phyloP scores from a whole-genome alignment of 2,329 filamentous ascomycete genomes.

The Zymoseptoria tritici region DNA sequence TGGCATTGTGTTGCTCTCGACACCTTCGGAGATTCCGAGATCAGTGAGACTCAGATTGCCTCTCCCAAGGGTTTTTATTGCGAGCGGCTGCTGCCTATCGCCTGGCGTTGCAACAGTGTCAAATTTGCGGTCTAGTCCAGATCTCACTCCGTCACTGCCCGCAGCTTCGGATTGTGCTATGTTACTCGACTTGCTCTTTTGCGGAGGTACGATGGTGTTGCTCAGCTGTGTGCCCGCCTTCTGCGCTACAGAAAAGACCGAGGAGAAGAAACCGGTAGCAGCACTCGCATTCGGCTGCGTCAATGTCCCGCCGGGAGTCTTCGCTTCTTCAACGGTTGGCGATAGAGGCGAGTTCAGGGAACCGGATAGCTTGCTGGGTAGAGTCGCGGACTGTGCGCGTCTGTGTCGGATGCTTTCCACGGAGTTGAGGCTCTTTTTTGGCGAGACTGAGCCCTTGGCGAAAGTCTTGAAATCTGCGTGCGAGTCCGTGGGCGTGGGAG shows the following conservation, averaged over 20 bases:
- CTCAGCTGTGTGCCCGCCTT: slow-evolving; percentile 74
- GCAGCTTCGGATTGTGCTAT: slow-evolving; percentile 15
- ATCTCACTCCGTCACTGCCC: slow-evolving; percentile 38
- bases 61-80: slow-evolving; percentile 79
- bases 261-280: slow-evolving; percentile 74
- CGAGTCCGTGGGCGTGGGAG: slow-evolving; percentile 52
- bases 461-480: slow-evolving; percentile 14
- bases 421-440: slow-evolving; percentile 16
- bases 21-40: slow-evolving; percentile 64
- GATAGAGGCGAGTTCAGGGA: slow-evolving; percentile 65
- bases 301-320: slow-evolving; percentile 50
- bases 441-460: slow-evolving; percentile 38
- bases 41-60: slow-evolving; percentile 87
- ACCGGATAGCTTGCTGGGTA: slow-evolving; percentile 80
- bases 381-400: slow-evolving; percentile 25
- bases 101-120: slow-evolving; percentile 41
- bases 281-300: slow-evolving; percentile 30
- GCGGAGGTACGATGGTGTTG: slow-evolving; percentile 58
- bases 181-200: slow-evolving; percentile 35
- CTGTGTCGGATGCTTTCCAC: slow-evolving; percentile 28
- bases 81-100: slow-evolving; percentile 57
- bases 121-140: slow-evolving; percentile 17
- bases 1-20: slow-evolving; percentile 37
- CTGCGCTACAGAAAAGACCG: slow-evolving; percentile 85
- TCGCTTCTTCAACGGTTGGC: slow-evolving; percentile 65